These are phyloP conservation scores for Sechiopsis laciniata DNA, from an alignment of 306 rosid species.

Conservation along the genomic window DNA sequence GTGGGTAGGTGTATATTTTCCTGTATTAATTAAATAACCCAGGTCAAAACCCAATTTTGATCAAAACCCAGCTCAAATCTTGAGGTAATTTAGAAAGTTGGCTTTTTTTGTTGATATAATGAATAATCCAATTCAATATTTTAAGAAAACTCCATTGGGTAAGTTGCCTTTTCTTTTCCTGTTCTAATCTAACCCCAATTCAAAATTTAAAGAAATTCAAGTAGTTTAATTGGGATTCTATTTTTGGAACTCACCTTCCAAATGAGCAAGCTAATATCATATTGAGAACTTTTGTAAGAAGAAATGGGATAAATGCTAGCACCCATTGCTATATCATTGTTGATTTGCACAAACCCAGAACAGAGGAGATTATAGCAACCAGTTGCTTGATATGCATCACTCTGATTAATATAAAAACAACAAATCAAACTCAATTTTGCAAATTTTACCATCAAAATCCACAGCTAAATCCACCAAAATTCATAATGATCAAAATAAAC, in stretches of 20 bases:
- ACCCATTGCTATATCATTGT: slow-evolving; percentile 81
- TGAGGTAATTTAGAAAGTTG: too few species aligned
- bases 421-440: not conserved
- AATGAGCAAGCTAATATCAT: slow-evolving; percentile 74
- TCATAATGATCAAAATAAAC: not conserved
- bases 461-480: not conserved
- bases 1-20: too few species aligned
- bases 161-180: not conserved
- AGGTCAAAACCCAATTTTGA: not conserved
- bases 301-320: slow-evolving; percentile 91
- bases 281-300: slow-evolving; percentile 48
- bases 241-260: slow-evolving; percentile 67
- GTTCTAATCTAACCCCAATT: not conserved
- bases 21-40: too few species aligned
- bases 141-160: too few species aligned
- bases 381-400: slow-evolving; percentile 97
- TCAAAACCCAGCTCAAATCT: not conserved
- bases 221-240: too few species aligned
- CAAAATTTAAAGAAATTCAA: not conserved
- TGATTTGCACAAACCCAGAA: slow-evolving; percentile 88
- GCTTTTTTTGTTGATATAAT: too few species aligned
- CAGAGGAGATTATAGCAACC: slow-evolving; percentile 99
- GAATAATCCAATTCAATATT: too few species aligned
- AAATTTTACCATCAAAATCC: not conserved
- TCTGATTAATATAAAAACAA: slow-evolving; percentile 35